Percentiles rank a stretch among this genome's conserved stretches.
Evolutionary conservation across 805 yeast species (phyloP).

Genomic region (Saccharomycopsis lassenensis): DNA sequence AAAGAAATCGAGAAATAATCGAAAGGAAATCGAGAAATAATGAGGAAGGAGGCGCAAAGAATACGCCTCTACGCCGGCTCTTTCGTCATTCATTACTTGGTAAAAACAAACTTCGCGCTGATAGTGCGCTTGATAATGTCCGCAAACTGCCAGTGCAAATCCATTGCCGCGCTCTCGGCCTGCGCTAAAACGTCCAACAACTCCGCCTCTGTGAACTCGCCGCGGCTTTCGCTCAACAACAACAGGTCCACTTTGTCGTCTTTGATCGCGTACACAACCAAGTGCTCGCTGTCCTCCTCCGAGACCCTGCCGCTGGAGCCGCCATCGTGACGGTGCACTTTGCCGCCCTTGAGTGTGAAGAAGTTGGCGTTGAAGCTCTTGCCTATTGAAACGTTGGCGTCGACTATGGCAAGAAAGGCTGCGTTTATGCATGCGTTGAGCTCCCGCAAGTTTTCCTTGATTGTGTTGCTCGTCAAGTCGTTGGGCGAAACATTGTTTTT

Average conservation of each 20-base stretch:
- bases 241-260: slow-evolving; percentile 8
- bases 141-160: no score
- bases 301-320: background rate
- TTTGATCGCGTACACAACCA: slow-evolving; percentile 16
- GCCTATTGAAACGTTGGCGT: slow-evolving; percentile 61
- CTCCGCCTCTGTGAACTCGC: slow-evolving; percentile 7
- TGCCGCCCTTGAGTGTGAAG: slow-evolving; percentile 1
- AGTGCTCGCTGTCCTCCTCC: slow-evolving; percentile 9
- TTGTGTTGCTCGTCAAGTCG: no score
- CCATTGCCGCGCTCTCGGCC: background rate
- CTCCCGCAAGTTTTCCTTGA: no score
- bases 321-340: slow-evolving; percentile 1
- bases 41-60: no score
- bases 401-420: slow-evolving; percentile 60
- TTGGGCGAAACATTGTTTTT: slow-evolving; percentile 22
- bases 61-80: no score
- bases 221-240: slow-evolving; percentile 13
- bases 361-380: slow-evolving; percentile 12
- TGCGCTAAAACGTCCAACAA: slow-evolving; percentile 2
- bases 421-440: slow-evolving; percentile 65
- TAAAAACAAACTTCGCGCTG: no score
- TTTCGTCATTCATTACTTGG: no score
- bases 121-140: no score
- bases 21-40: no score
- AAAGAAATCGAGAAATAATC: no score